Evolutionary conservation across 2,329 filamentous ascomycete species (phyloP).

Genomic region (Diaporthe citri): DNA sequence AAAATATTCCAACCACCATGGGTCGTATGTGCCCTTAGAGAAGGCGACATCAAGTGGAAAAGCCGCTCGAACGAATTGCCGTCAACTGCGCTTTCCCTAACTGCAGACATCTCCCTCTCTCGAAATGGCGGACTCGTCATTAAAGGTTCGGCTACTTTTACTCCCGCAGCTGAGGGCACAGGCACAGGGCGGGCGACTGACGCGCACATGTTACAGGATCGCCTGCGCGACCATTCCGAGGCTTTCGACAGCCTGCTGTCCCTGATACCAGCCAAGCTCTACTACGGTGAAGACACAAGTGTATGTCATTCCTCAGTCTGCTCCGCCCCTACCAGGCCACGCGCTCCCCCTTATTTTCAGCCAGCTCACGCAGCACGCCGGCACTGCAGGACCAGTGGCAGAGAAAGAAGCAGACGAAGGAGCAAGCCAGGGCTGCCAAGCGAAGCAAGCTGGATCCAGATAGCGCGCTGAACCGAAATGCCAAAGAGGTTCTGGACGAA

Average conservation of each 20-base stretch:
- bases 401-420: constrained; percentile 95
- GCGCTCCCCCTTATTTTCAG: neutral
- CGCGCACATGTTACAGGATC: constrained; percentile 57
- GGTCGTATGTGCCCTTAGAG: neutral
- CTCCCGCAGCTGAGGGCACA: constrained; percentile 28
- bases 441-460: constrained; percentile 92
- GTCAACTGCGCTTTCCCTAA: neutral
- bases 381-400: constrained; percentile 85
- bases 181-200: constrained; percentile 27
- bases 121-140: constrained; percentile 45
- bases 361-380: constrained; percentile 35
- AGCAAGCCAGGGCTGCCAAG: constrained; percentile 85
- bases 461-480: constrained; percentile 81
- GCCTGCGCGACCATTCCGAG: constrained; percentile 71
- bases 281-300: constrained; percentile 87
- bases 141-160: constrained; percentile 44
- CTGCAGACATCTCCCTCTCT: neutral
- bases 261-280: constrained; percentile 89
- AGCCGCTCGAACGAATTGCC: neutral
- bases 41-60: neutral
- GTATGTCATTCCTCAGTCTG: constrained; percentile 67
- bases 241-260: constrained; percentile 90
- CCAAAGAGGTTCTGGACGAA: constrained; percentile 94
- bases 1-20: constrained; percentile 34
- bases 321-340: neutral